Conservation (phyloP, 1,284 basidiomycete genomes). For the Xanthoconium separans region DNA sequence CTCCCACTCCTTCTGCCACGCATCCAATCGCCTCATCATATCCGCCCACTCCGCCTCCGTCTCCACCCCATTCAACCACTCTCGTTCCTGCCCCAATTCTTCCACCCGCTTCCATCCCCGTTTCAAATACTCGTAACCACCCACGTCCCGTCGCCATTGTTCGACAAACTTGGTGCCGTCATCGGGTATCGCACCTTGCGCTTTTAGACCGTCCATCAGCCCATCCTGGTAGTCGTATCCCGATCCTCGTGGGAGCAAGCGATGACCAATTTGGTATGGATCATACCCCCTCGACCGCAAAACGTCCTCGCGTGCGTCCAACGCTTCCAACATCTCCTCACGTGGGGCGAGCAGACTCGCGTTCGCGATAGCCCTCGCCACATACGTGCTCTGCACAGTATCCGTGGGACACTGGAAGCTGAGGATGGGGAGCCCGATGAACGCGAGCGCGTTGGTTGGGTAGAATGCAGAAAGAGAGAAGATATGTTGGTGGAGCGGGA, state of each 20-base stretch:
- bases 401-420: not conserved
- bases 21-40: not conserved
- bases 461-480: slow-evolving; percentile 44
- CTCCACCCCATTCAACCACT: not conserved
- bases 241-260: not conserved
- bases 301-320: not conserved
- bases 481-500: slow-evolving; percentile 53
- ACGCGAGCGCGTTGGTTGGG: slow-evolving; percentile 2
- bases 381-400: not conserved
- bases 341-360: not conserved
- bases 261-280: not conserved
- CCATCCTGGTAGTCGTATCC: not conserved
- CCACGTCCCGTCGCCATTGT: not conserved
- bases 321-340: not conserved
- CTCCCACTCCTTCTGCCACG: not conserved
- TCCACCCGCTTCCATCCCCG: not conserved
- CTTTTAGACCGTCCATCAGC: not conserved
- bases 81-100: not conserved
- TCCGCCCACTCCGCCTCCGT: not conserved
- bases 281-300: not conserved
- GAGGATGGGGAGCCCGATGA: not conserved
- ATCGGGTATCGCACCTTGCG: not conserved
- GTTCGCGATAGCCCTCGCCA: not conserved
- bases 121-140: not conserved
- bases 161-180: not conserved